Percentiles rank a stretch among this genome's conserved stretches.
These are phyloP conservation scores for Lactifluus echinatus DNA, from an alignment of 768 basidiomycete species.

Conservation along the genomic window DNA sequence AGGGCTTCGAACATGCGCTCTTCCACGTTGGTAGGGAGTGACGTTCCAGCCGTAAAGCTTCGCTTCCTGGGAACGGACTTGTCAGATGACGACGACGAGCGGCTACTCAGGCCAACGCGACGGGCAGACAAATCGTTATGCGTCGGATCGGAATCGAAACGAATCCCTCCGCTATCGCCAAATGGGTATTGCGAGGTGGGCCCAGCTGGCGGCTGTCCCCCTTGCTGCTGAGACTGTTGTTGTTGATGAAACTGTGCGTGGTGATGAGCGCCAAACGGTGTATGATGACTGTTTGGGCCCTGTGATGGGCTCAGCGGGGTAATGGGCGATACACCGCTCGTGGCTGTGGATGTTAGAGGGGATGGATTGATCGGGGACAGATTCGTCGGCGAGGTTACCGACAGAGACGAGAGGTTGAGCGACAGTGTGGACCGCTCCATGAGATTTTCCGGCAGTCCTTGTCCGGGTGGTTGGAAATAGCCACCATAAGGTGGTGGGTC, in stretches of 20 bases:
- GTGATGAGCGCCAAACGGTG: conserved; percentile 35
- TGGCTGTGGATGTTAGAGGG: conserved; percentile 30
- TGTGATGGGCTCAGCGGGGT: conserved; percentile 53
- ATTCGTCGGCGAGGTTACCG: conserved; percentile 57
- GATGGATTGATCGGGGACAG: conserved; percentile 54
- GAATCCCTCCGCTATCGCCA: conserved; percentile 28
- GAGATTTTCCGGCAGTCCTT: conserved; percentile 22
- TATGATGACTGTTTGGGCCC: conserved; percentile 35
- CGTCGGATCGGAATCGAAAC: conserved; percentile 26
- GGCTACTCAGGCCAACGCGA: conserved; percentile 33
- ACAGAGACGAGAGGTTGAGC: conserved; percentile 59
- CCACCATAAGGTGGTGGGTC: conserved; percentile 21
- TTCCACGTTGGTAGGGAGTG: conserved; percentile 29
- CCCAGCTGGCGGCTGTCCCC: conserved; percentile 23
- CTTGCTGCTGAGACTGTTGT: background rate
- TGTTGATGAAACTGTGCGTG: conserved; percentile 32
- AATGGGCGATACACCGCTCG: conserved; percentile 32
- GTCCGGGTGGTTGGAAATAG: conserved; percentile 19
- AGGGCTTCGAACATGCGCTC: conserved; percentile 29
- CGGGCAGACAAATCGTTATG: conserved; percentile 27
- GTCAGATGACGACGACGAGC: conserved; percentile 41
- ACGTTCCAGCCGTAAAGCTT: conserved; percentile 44
- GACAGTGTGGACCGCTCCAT: conserved; percentile 37
- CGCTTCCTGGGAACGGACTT: conserved; percentile 59
- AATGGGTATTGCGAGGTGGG: conserved; percentile 39